A percentile compares a stretch with the other conserved stretches of the same genome.
Conservation (phyloP, 495 filamentous ascomycete species). For the Glarea lozoyensis region DNA sequence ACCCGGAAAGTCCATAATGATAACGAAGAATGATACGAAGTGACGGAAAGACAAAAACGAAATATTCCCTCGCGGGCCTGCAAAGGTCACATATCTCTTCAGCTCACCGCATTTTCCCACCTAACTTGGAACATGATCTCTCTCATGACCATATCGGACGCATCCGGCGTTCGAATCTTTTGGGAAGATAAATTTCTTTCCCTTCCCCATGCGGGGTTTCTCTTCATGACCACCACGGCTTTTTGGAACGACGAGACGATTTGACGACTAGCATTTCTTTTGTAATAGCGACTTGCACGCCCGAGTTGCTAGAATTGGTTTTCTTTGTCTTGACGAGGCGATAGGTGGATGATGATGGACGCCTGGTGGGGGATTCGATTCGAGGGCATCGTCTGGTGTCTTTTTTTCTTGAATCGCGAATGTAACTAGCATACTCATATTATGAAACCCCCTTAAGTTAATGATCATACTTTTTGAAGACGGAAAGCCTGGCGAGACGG, state of each 20-base stretch:
- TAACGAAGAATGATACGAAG: conserved; percentile 25
- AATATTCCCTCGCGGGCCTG: conserved; percentile 10
- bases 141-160: conserved; percentile 1
- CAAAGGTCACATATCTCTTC: conserved; percentile 18
- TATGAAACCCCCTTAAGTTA: too few species aligned
- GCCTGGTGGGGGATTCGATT: too few species aligned
- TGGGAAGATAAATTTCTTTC: conserved; percentile 14
- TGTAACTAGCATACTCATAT: conserved; percentile 9
- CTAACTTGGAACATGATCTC: conserved; percentile 1
- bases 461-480: conserved; percentile 3
- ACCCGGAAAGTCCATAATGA: conserved; percentile 19
- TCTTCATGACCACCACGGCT: conserved; percentile 8
- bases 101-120: conserved; percentile 14
- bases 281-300: too few species aligned
- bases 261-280: conserved; percentile 14
- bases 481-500: not conserved
- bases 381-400: conserved; percentile 6
- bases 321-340: conserved; percentile 6
- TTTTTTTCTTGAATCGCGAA: conserved; percentile 2
- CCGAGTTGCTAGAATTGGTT: too few species aligned
- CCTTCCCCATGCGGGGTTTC: conserved; percentile 6
- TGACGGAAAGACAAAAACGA: conserved; percentile 24
- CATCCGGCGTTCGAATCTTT: not conserved
- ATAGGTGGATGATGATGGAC: too few species aligned
- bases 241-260: conserved; percentile 20